Evolutionary conservation across 305 asterid genomes (phyloP), one percentile per base, ranked within the genome.

Genomic region (Solanum chacoense): DNA sequence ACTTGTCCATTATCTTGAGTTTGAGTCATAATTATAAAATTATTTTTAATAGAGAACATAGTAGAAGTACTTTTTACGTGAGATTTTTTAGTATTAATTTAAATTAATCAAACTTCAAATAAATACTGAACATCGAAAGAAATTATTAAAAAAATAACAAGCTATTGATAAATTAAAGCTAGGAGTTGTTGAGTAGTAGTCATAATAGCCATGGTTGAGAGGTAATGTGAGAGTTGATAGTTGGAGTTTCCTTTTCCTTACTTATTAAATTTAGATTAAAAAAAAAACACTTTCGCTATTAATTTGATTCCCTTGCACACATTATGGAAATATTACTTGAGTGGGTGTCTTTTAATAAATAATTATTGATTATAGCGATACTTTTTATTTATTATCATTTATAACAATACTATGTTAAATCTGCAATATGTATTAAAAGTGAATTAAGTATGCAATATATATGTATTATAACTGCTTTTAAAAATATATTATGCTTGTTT

Each of bases 21-120:
- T 59, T 8, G 5, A 20, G 5, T 59, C 0, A 59, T 59, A 20
- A 59, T 0, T 59, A 59, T 20, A 59, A 59, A 3, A 0, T 8
- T 8, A 8, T 20, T 59, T 59, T 59, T 20, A 0, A 8, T 59
- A 7, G 24, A 59, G 0, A 59, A 20, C 0, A 59, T 59, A 0
- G 0, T 59, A 20, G 0, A 1, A 59, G 24, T 59, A 59, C 2
- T 59, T 59, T 20, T 59, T 8, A 20, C 0, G 6, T 20, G 0
- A 0, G 0, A 20, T 0, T 59, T 20, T 59, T 0, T 0, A 9
- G 1, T 63, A 1, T 63, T 0, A 22, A 22, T 63, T 63, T 5
- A 22, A 63, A 63, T 59, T 22, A 63, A 63, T 55, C 1, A 18
- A 18, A 55, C 0, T 0, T 3, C 0, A 55, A 55, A 55, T 20